A percentile compares a stretch with the other conserved stretches of the same genome.
phyloP scores from a whole-genome alignment of 345 rosid species.

The Isatis tinctoria region DNA sequence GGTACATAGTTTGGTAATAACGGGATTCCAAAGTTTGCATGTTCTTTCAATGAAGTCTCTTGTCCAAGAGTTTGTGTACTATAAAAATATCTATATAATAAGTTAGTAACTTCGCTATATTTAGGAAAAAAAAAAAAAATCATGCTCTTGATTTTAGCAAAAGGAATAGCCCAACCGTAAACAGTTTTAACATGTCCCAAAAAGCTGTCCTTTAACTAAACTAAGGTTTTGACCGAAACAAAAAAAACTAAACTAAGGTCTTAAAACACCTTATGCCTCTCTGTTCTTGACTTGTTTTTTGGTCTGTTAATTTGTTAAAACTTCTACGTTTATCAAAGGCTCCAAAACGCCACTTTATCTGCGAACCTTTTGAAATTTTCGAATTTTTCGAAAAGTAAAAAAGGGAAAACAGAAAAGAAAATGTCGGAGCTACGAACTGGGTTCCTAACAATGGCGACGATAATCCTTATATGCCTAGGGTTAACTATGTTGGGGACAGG shows the following conservation, averaged over 20 bases:
- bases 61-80: conserved; percentile 9
- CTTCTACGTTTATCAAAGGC: not conserved
- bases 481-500: conserved; percentile 21
- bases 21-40: not conserved
- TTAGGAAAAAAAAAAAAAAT: conserved; percentile 10
- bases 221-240: not conserved
- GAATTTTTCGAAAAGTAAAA: not conserved
- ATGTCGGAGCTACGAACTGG: conserved; percentile 26
- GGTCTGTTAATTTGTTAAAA: not conserved
- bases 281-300: not conserved
- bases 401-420: not conserved
- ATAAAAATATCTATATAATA: not conserved
- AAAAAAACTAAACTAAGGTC: too few relatives aligned
- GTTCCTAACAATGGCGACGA: conserved; percentile 29
- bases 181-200: not conserved
- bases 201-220: conserved; percentile 11
- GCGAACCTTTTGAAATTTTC: not conserved
- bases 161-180: not conserved
- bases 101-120: not conserved
- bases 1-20: conserved; percentile 19
- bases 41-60: not conserved
- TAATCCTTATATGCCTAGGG: conserved; percentile 21
- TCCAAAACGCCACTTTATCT: not conserved
- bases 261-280: not conserved
- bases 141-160: not conserved